Conservation (phyloP, 2,329 filamentous ascomycete genomes). For the Fusarium irregulare region DNA sequence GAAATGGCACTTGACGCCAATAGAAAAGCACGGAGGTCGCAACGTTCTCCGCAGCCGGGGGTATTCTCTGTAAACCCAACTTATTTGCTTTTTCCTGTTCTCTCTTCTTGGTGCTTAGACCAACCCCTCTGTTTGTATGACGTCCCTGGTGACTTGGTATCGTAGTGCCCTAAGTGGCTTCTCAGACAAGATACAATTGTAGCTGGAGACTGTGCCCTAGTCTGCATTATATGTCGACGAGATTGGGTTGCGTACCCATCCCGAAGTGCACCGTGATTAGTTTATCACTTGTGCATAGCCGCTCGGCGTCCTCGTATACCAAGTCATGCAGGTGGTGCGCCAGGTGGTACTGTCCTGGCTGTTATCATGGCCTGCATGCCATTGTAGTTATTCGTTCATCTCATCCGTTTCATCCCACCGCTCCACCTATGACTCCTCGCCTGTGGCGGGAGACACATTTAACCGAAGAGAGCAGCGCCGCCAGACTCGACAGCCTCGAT, state of each 20-base stretch:
- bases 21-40: constrained; percentile 31
- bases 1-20: constrained; percentile 39
- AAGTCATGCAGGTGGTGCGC: constrained; percentile 30
- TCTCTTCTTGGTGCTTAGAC: constrained; percentile 20
- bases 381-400: constrained; percentile 38
- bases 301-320: constrained; percentile 39
- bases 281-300: constrained; percentile 22
- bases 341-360: constrained; percentile 32
- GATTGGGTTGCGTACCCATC: constrained; percentile 24
- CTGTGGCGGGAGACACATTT: constrained; percentile 36
- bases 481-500: constrained; percentile 97
- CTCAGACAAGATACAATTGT: constrained; percentile 14
- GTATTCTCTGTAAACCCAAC: constrained; percentile 31
- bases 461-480: constrained; percentile 73
- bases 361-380: constrained; percentile 26
- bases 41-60: constrained; percentile 36
- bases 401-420: constrained; percentile 30
- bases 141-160: constrained; percentile 25
- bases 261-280: constrained; percentile 20
- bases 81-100: constrained; percentile 14
- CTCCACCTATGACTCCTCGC: constrained; percentile 41
- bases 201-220: constrained; percentile 1
- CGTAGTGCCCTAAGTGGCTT: constrained; percentile 33
- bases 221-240: constrained; percentile 5
- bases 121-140: constrained; percentile 24